Evolutionary conservation across 352 stramenopile genomes (phyloP).

Genomic region (Phytophthora pseudosyringae): DNA sequence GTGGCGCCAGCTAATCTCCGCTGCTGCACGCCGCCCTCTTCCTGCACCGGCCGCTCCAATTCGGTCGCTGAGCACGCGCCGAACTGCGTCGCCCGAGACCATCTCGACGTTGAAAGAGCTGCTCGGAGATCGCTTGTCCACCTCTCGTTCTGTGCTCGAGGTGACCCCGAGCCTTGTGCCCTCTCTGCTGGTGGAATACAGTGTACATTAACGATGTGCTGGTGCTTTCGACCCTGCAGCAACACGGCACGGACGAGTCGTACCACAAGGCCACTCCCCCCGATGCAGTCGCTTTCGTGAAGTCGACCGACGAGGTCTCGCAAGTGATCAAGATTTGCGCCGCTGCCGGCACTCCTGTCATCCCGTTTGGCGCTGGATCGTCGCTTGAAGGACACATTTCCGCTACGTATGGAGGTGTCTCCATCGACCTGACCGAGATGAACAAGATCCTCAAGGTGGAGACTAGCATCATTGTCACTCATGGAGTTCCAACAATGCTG

Average conservation of each 20-base stretch:
- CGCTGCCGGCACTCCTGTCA: conserved; percentile 84
- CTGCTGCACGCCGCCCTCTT: conserved; percentile 5
- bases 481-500: not conserved
- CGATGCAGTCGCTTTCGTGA: conserved; percentile 85
- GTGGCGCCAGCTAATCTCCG: conserved; percentile 28
- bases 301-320: conserved; percentile 88
- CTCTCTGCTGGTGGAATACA: not conserved
- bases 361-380: conserved; percentile 93
- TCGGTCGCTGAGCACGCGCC: conserved; percentile 37
- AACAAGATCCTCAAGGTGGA: conserved; percentile 67
- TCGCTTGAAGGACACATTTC: conserved; percentile 96
- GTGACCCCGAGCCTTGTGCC: conserved; percentile 21
- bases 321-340: conserved; percentile 91
- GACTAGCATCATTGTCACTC: not conserved
- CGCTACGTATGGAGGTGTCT: conserved; percentile 86
- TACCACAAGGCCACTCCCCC: conserved; percentile 87
- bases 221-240: conserved; percentile 22
- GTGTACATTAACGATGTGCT: conserved; percentile 2
- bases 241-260: conserved; percentile 91
- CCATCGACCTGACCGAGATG: conserved; percentile 89
- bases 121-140: conserved; percentile 74
- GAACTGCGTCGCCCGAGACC: conserved; percentile 51
- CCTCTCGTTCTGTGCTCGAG: conserved; percentile 62
- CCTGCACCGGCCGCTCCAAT: not conserved
- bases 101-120: conserved; percentile 60